Base-by-base conservation (phyloP, 1,284 basidiomycete genomes). In the Austroboletus novae-zelandiae region DNA sequence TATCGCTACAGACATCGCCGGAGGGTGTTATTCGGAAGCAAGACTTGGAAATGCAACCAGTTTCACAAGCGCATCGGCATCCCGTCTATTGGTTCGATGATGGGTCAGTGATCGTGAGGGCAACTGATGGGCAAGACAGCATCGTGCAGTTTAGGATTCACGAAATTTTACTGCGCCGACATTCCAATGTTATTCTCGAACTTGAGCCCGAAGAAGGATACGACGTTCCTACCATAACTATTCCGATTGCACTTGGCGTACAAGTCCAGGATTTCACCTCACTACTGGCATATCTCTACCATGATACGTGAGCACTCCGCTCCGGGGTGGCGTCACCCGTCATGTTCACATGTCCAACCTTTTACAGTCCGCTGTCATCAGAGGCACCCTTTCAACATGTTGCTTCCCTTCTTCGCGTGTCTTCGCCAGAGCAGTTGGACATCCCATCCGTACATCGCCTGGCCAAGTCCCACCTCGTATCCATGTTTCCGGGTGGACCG, bases 21-120 rank as follows among this genome's bases (percentile, higher is more conserved):
- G 52, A 45, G 23, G 40, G 11, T 51, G 13, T 57, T 42, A 20
- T 45, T 43, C 18, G 18, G 42, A 34, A 43, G 18, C 41, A 45
- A 35, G 29, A 34, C 4, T 36, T 11, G 29, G 43, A 41, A 23
- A 37, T 37, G 30, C 43, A 25, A 29, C 13, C 31, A 23, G 30
- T 34, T 18, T 18, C 43, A 17, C 51, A 47, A 30, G 39, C 11
- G 9, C 35, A 40, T 39, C 65, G 43, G 40, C 78, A 82, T 60
- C 70, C 72, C 1, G 64, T 65, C 11, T 85, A 78, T 60, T 87
- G 82, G 82, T 77, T 85, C 48, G 71, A 80, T 23, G 83, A 87
- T 57, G 84, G 81, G 46, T 78, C 79, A 13, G 59, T 85, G 15
- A 62, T 82, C 39, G 60, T 87, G 34, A 68, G 68, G 44, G 69